Percentiles rank a stretch among this genome's conserved stretches.
Evolutionary conservation across 129 eudicot species (phyloP).

Genomic region (Artemisia argyi): DNA sequence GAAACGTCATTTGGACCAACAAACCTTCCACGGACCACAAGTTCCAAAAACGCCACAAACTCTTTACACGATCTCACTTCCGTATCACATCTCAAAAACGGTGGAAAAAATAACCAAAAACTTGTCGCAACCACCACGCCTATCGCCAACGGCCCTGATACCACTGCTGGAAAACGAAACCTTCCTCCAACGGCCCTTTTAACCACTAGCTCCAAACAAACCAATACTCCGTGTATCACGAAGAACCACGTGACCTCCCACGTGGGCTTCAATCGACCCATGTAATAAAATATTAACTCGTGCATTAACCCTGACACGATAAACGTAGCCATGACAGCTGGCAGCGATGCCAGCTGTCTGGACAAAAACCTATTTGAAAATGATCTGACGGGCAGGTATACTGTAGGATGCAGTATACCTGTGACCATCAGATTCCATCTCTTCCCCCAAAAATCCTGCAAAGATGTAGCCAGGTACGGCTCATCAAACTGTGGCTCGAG

Average conservation of each 20-base stretch:
- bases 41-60: conserved; percentile 44
- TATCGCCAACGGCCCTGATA: conserved; percentile 35
- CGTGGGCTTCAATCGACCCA: conserved; percentile 35
- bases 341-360: conserved; percentile 15
- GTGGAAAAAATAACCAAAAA: conserved; percentile 43
- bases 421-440: conserved; percentile 57
- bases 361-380: background rate
- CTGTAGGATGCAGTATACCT: conserved; percentile 30
- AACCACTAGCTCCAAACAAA: conserved; percentile 17
- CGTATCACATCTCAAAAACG: conserved; percentile 39
- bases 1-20: conserved; percentile 37
- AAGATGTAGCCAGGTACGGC: conserved; percentile 48
- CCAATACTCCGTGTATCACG: conserved; percentile 34
- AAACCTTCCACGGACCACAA: conserved; percentile 30
- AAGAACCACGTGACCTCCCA: conserved; percentile 44
- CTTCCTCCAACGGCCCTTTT: conserved; percentile 23
- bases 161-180: conserved; percentile 19
- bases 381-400: conserved; percentile 33
- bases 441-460: conserved; percentile 61
- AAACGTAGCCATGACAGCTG: conserved; percentile 33
- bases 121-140: conserved; percentile 34
- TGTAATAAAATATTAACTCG: conserved; percentile 37
- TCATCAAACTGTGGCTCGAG: conserved; percentile 46
- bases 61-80: conserved; percentile 48
- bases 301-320: conserved; percentile 44